Conservation (phyloP, 1,284 basidiomycete species). For the Cryptococcus sp. region DNA sequence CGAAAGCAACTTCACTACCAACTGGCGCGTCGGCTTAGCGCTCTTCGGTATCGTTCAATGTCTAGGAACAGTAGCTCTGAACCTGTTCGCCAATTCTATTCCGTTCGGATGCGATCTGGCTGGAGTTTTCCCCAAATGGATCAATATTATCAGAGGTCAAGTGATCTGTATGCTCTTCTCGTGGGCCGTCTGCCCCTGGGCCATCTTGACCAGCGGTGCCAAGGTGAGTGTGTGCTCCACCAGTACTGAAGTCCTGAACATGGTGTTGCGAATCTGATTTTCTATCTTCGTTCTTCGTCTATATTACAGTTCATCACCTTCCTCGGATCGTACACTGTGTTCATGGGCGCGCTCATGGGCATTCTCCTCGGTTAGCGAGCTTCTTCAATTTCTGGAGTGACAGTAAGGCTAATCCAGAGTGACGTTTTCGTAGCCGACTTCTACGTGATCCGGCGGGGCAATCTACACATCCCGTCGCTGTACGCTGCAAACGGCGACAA, state of each 20-base stretch:
- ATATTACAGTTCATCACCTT: slow-evolving; percentile 16
- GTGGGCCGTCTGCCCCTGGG: slow-evolving; percentile 45
- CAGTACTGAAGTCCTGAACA: too few species aligned
- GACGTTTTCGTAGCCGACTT: slow-evolving; percentile 1
- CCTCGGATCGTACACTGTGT: slow-evolving; percentile 10
- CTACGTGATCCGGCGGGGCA: slow-evolving; percentile 18
- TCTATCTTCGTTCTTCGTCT: too few species aligned
- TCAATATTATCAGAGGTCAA: slow-evolving; percentile 47
- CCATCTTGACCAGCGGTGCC: slow-evolving; percentile 31
- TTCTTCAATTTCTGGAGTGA: not conserved
- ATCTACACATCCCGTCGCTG: slow-evolving; percentile 11
- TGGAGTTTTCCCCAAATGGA: slow-evolving; percentile 40
- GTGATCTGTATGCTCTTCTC: slow-evolving; percentile 32
- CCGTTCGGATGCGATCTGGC: slow-evolving; percentile 48
- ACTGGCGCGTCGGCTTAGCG: slow-evolving; percentile 5
- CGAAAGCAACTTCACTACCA: slow-evolving; percentile 22
- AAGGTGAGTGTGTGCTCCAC: slow-evolving; percentile 5
- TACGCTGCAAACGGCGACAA: slow-evolving; percentile 7
- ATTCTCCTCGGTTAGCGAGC: not conserved
- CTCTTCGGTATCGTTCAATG: slow-evolving; percentile 10
- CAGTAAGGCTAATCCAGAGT: too few species aligned
- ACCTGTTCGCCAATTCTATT: slow-evolving; percentile 46
- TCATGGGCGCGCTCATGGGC: not conserved
- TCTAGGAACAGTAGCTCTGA: slow-evolving; percentile 31
- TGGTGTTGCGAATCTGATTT: too few species aligned